These are phyloP conservation scores for Stellera chamaejasme DNA, from an alignment of 345 rosid species.

Conservation along the genomic window DNA sequence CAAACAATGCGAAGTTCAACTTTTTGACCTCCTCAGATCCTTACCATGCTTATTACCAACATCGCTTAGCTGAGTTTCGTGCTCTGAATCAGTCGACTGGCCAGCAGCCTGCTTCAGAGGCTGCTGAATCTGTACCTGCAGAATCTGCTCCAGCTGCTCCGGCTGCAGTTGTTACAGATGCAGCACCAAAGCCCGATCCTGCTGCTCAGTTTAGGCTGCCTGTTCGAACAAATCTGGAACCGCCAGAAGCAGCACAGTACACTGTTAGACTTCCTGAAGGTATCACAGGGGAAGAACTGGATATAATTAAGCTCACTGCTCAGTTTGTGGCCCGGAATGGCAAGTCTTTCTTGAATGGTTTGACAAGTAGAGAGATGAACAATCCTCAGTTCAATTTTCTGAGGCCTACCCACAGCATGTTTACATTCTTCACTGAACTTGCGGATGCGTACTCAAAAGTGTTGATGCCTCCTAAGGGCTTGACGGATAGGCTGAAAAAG, in stretches of 20 bases:
- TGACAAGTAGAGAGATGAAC: slow-evolving; percentile 64
- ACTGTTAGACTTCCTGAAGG: slow-evolving; percentile 76
- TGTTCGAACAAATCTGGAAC: slow-evolving; percentile 50
- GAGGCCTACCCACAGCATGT: slow-evolving; percentile 92
- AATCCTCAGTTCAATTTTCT: slow-evolving; percentile 75
- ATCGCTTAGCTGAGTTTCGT: slow-evolving; percentile 57
- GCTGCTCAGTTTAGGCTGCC: slow-evolving; percentile 53
- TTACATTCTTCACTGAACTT: slow-evolving; percentile 58
- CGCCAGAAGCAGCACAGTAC: slow-evolving; percentile 74
- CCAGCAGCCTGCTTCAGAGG: slow-evolving; percentile 26
- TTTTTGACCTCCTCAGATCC: slow-evolving; percentile 62
- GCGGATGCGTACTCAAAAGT: slow-evolving; percentile 81
- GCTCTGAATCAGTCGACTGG: slow-evolving; percentile 45
- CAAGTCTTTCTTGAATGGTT: slow-evolving; percentile 54
- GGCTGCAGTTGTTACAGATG: slow-evolving; percentile 22
- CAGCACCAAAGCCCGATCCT: slow-evolving; percentile 42
- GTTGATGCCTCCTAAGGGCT: slow-evolving; percentile 66
- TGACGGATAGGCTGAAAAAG: slow-evolving; percentile 53
- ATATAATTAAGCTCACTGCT: slow-evolving; percentile 73
- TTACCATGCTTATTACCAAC: slow-evolving; percentile 73
- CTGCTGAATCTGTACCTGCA: slow-evolving; percentile 26
- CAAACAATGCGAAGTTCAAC: slow-evolving; percentile 63
- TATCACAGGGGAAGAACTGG: slow-evolving; percentile 74
- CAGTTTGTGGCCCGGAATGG: slow-evolving; percentile 91
- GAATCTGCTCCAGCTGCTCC: slow-evolving; percentile 29